phyloP scores from a whole-genome alignment of 495 filamentous ascomycete genomes.

The Penicillium goetzii region DNA sequence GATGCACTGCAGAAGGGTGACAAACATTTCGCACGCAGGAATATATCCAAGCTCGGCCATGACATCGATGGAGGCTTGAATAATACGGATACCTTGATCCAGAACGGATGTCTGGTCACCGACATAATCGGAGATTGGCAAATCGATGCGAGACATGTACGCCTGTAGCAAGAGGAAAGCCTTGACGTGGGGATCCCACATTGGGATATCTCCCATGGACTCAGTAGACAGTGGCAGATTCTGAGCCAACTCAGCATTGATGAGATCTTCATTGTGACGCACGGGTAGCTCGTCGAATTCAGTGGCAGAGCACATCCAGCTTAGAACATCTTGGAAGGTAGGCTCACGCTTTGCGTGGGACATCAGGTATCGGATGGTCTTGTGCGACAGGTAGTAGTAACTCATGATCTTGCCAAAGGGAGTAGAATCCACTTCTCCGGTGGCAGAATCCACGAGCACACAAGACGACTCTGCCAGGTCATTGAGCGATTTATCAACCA shows the following conservation, averaged over 20 bases:
- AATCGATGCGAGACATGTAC: slow-evolving; percentile 86
- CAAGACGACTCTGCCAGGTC: slow-evolving; percentile 85
- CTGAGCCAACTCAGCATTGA: slow-evolving; percentile 88
- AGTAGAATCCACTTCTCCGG: slow-evolving; percentile 86
- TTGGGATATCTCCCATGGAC: slow-evolving; percentile 72
- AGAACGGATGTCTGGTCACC: slow-evolving; percentile 89
- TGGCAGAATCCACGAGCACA: slow-evolving; percentile 72
- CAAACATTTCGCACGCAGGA: slow-evolving; percentile 73
- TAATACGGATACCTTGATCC: slow-evolving; percentile 95
- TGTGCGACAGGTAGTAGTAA: slow-evolving; percentile 98
- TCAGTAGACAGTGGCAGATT: slow-evolving; percentile 72
- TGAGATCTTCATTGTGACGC: slow-evolving; percentile 98
- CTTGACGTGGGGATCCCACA: slow-evolving; percentile 99
- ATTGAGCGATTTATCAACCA: slow-evolving; percentile 82
- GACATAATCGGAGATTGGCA: slow-evolving; percentile 96
- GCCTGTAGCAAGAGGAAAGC: slow-evolving; percentile 93
- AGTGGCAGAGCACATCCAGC: slow-evolving; percentile 90
- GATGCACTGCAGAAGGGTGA: slow-evolving; percentile 85
- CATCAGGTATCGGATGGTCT: slow-evolving; percentile 85
- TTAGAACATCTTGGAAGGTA: slow-evolving; percentile 80
- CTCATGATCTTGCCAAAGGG: slow-evolving; percentile 96
- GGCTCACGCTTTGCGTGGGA: slow-evolving; percentile 75
- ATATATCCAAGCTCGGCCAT: slow-evolving; percentile 88
- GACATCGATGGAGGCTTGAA: slow-evolving; percentile 88
- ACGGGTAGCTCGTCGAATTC: slow-evolving; percentile 98